phyloP scores from a whole-genome alignment of 495 filamentous ascomycete genomes.

The Daldinia loculata region DNA sequence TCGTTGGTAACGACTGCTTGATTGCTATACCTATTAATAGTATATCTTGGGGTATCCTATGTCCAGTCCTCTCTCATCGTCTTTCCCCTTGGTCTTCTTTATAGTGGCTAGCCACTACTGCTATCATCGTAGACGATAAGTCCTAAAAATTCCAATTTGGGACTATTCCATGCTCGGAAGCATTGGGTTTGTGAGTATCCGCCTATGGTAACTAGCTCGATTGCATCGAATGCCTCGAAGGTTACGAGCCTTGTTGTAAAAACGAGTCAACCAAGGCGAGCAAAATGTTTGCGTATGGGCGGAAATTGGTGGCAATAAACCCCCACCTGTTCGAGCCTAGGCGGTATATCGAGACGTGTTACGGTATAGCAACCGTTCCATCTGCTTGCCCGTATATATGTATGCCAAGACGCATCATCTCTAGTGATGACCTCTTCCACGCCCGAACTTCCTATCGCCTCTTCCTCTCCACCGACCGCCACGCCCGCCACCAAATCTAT shows the following conservation, averaged over 20 bases:
- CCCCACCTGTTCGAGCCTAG: not conserved
- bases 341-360: conserved; percentile 1
- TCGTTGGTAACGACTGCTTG: not conserved
- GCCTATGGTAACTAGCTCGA: not conserved
- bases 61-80: not conserved
- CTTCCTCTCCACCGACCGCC: conserved; percentile 49
- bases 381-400: not conserved
- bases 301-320: not conserved
- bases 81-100: not conserved
- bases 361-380: not conserved
- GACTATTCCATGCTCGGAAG: not conserved
- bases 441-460: conserved; percentile 47
- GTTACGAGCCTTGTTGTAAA: not conserved
- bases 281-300: not conserved
- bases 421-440: conserved; percentile 46
- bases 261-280: not conserved
- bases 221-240: not conserved
- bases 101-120: not conserved
- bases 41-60: conserved; percentile 4
- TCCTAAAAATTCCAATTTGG: not conserved
- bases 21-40: conserved; percentile 2
- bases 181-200: not conserved
- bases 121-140: not conserved
- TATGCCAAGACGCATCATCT: not conserved
- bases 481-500: conserved; percentile 43